A percentile compares a stretch with the other conserved stretches of the same genome.
Conservation (phyloP, 1,284 basidiomycete species). For the Cryptococcus amylolentus region DNA sequence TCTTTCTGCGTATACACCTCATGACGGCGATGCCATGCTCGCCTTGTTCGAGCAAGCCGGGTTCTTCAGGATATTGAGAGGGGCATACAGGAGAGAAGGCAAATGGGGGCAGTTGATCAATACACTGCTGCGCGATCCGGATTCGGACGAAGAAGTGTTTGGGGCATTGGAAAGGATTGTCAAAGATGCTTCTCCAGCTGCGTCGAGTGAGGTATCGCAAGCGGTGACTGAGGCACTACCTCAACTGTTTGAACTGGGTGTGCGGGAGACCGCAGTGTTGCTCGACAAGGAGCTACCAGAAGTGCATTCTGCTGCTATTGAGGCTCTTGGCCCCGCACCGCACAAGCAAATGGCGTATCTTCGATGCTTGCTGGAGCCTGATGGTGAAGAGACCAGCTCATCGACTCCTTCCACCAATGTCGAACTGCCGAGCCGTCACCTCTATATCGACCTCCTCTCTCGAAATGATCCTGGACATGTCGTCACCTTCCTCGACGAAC, state of each 20-base stretch:
- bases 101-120: slow-evolving; percentile 71
- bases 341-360: slow-evolving; percentile 73
- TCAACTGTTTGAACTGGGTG: slow-evolving; percentile 61
- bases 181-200: slow-evolving; percentile 31
- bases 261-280: slow-evolving; percentile 68
- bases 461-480: slow-evolving; percentile 64
- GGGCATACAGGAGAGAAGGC: slow-evolving; percentile 69
- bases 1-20: slow-evolving; percentile 85
- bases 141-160: slow-evolving; percentile 64
- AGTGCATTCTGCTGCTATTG: slow-evolving; percentile 18
- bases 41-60: slow-evolving; percentile 72
- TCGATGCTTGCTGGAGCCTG: slow-evolving; percentile 66
- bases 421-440: slow-evolving; percentile 54
- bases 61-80: slow-evolving; percentile 85
- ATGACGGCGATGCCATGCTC: slow-evolving; percentile 66
- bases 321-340: slow-evolving; percentile 40
- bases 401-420: slow-evolving; percentile 51
- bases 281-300: slow-evolving; percentile 59
- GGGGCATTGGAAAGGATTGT: slow-evolving; percentile 60
- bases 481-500: slow-evolving; percentile 63
- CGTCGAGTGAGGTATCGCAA: slow-evolving; percentile 54
- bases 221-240: slow-evolving; percentile 61
- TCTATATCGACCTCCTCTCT: slow-evolving; percentile 71
- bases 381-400: slow-evolving; percentile 44
- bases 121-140: slow-evolving; percentile 73